Conservation (phyloP, 164 flowering plant genomes). For the Pachysandra terminalis region DNA sequence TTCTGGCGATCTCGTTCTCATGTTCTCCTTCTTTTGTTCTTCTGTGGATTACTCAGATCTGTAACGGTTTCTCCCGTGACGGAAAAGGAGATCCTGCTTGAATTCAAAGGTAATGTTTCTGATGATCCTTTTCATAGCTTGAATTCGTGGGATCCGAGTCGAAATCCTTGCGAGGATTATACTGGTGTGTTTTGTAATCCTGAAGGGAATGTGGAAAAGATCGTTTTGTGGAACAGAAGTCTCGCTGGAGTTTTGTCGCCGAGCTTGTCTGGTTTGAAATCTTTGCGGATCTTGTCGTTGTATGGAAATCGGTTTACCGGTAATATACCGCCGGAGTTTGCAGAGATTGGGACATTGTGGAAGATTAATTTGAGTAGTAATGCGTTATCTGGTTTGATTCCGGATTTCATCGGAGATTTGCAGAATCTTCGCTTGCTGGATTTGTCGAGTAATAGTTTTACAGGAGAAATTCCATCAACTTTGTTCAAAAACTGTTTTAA, state of each 20-base stretch:
- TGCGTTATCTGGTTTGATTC: constrained; percentile 75
- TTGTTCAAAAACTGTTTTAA: constrained; percentile 66
- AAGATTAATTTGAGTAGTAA: constrained; percentile 89
- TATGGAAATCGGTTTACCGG: constrained; percentile 80
- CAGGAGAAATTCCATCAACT: constrained; percentile 58
- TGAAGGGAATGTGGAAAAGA: constrained; percentile 58
- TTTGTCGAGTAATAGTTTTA: constrained; percentile 71
- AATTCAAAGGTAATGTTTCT: constrained; percentile 65
- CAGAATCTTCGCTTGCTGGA: constrained; percentile 69
- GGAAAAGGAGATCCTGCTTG: constrained; percentile 76
- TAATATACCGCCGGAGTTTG: constrained; percentile 61
- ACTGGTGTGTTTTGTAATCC: constrained; percentile 68
- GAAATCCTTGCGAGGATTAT: constrained; percentile 53
- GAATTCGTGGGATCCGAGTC: constrained; percentile 54
- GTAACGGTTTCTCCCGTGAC: constrained; percentile 28
- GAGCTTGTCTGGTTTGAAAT: constrained; percentile 61
- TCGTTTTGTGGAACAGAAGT: constrained; percentile 74
- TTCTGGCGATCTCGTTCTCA: constrained; percentile 19
- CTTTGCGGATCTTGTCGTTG: constrained; percentile 59
- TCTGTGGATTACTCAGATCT: constrained; percentile 21
- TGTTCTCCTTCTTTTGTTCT: constrained; percentile 24
- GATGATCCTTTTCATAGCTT: constrained; percentile 63
- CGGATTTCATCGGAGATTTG: constrained; percentile 74
- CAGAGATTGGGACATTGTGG: constrained; percentile 51
- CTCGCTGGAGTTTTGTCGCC: constrained; percentile 69